Evolutionary conservation across 1,284 basidiomycete genomes (phyloP).

Genomic region (Sanghuangporus weigelae): DNA sequence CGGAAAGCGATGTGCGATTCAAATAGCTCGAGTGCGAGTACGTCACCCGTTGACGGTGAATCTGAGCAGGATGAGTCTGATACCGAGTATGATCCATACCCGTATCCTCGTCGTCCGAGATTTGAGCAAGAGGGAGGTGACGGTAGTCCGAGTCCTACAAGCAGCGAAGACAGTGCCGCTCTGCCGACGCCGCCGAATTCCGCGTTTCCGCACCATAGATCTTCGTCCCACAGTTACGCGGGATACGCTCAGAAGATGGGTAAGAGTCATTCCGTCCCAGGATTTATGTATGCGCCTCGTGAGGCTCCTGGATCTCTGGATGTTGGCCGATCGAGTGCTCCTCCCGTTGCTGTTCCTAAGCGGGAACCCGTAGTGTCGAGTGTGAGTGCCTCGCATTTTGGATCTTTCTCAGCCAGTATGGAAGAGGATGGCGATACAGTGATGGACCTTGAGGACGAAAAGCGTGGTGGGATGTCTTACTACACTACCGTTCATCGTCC

Average conservation of each 20-base stretch:
- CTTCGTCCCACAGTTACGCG: not conserved
- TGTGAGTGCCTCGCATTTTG: not conserved
- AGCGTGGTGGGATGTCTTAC: not conserved
- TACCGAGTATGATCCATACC: not conserved
- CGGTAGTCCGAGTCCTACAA: not conserved
- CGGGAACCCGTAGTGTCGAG: conserved; percentile 2
- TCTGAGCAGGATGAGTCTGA: not conserved
- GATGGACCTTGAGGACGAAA: conserved; percentile 8
- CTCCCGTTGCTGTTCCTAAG: not conserved
- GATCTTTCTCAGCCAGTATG: not conserved
- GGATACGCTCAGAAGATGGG: not conserved
- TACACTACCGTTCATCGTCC: not conserved
- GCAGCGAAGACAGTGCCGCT: conserved; percentile 8
- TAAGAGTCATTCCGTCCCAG: conserved; percentile 3
- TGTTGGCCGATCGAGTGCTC: not conserved
- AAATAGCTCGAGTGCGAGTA: not conserved
- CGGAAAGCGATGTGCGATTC: not conserved
- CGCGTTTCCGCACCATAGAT: not conserved
- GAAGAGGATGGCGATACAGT: conserved; percentile 6
- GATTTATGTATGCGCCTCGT: not conserved
- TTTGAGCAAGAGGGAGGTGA: not conserved
- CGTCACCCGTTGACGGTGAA: not conserved
- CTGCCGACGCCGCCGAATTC: conserved; percentile 7
- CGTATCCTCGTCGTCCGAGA: not conserved
- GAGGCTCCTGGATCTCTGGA: not conserved